Evolutionary conservation across 2,329 filamentous ascomycete genomes (phyloP).

Genomic region (Leptographium galeiforme): DNA sequence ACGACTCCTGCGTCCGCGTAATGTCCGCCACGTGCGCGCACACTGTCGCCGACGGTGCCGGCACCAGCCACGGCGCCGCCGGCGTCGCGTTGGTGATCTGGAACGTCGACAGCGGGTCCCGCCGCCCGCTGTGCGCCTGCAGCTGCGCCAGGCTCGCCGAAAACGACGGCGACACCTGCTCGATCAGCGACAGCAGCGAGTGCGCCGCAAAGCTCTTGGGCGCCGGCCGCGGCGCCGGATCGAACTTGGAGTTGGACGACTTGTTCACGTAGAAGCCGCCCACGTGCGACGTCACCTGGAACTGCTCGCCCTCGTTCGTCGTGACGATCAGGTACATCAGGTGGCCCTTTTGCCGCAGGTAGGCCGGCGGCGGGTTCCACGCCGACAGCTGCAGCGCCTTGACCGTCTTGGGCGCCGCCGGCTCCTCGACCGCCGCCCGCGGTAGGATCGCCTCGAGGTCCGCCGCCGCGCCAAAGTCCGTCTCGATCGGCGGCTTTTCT

Average conservation of each 20-base stretch:
- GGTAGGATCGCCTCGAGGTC: conserved; percentile 61
- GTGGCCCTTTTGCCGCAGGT: conserved; percentile 83
- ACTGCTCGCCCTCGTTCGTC: conserved; percentile 88
- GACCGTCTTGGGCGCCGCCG: conserved; percentile 68
- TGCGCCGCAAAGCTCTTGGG: conserved; percentile 72
- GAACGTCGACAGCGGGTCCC: conserved; percentile 83
- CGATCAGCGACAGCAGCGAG: conserved; percentile 71
- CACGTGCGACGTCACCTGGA: conserved; percentile 84
- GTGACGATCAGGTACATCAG: conserved; percentile 79
- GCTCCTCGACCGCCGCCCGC: conserved; percentile 34
- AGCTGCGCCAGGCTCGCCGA: conserved; percentile 59
- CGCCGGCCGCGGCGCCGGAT: conserved; percentile 66
- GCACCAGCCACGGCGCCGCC: conserved; percentile 81
- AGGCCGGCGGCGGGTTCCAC: conserved; percentile 93
- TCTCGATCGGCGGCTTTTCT: conserved; percentile 37
- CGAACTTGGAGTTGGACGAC: conserved; percentile 88
- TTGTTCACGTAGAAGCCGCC: conserved; percentile 97
- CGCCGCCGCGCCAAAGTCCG: conserved; percentile 60
- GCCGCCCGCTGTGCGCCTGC: conserved; percentile 71
- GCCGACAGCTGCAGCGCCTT: conserved; percentile 79
- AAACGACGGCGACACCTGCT: conserved; percentile 74
- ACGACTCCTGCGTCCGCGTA: conserved; percentile 84
- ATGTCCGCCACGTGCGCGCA: conserved; percentile 69
- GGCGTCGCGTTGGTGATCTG: conserved; percentile 93
- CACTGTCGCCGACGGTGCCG: conserved; percentile 48